These are phyloP conservation scores for Phytophthora pistaciae DNA, from an alignment of 352 stramenopile genomes.

Conservation along the genomic window DNA sequence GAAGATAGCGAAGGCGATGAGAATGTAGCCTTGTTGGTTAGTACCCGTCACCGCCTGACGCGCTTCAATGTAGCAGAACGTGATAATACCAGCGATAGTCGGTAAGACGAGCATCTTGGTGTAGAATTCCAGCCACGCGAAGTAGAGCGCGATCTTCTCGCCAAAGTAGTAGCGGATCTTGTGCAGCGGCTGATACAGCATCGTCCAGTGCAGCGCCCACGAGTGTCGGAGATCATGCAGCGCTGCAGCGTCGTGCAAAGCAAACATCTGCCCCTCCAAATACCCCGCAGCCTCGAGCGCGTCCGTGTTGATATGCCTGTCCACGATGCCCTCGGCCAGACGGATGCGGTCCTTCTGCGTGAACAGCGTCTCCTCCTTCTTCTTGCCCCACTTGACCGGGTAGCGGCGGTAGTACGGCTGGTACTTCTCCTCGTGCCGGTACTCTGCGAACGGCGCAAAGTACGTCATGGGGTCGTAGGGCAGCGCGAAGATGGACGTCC, in stretches of 20 bases:
- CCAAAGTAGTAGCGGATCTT: conserved; percentile 93
- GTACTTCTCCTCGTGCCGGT: conserved; percentile 73
- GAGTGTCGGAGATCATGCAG: conserved; percentile 72
- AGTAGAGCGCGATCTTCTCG: conserved; percentile 93
- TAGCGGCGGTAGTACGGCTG: conserved; percentile 87
- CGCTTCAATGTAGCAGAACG: conserved; percentile 70
- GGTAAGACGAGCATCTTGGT: conserved; percentile 93
- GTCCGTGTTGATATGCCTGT: conserved; percentile 81
- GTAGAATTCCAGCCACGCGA: conserved; percentile 94
- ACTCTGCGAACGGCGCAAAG: conserved; percentile 83
- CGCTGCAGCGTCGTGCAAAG: conserved; percentile 83
- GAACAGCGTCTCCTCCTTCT: conserved; percentile 83
- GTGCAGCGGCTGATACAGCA: conserved; percentile 86
- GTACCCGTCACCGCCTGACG: conserved; percentile 44
- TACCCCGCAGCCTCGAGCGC: conserved; percentile 63
- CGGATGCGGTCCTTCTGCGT: conserved; percentile 86
- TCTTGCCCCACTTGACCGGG: conserved; percentile 72
- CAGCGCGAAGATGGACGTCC: conserved; percentile 66
- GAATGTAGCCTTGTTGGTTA: conserved; percentile 72
- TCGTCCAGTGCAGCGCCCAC: conserved; percentile 83
- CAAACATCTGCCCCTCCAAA: conserved; percentile 82
- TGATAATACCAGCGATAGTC: conserved; percentile 79
- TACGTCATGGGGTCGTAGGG: conserved; percentile 83
- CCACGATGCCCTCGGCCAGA: conserved; percentile 72
- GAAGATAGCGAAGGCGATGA: conserved; percentile 84